Evolutionary conservation across 108 stramenopile species (phyloP), one percentile per base, ranked within the genome.

Genomic region (Mayamaea pseudoterrestris): DNA sequence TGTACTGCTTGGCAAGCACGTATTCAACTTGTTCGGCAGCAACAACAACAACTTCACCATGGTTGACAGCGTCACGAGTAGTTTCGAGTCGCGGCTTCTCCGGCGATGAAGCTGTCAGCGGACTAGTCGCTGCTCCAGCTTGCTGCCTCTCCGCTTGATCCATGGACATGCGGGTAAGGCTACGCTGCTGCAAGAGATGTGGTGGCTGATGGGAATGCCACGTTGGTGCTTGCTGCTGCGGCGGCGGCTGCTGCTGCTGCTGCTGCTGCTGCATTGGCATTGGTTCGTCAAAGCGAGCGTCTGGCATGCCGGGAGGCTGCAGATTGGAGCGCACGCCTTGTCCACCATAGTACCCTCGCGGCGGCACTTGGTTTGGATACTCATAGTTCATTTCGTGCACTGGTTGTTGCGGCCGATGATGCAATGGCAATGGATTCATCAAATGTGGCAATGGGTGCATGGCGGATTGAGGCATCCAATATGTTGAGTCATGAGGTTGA

Each of bases 1-100:
- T 74, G 73, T 62, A 80, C 31, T 69, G 55, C 36, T 73, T 74
- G 12, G 73, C 73, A 43, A 80, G 44, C 9, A 80, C 66, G 39
- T 69, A 80, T 18, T 47, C 45, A 1, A 75, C 69, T 36, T 72
- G 59, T 36, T 35, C 54, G 13, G 16, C 47, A 35, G 24, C 30
- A n/a, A n/a, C 7, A 16, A 42, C 8, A 11, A 11, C 12, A 16
- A 42, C 8, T 42, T 16, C 17, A 16, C 41, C 12, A 42, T 12
- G 14, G 41, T 8, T 8, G 7, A 7, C 41, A 16, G 41, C 32
- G 11, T 34, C 32, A 12, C 32, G 11, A 34, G 8, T 12, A 8
- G 32, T 11, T 22, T 22, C 45, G 25, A 46, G 17, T 21, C 23
- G 21, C 26, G 23, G n/a, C 9, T 6, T 46, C 26, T 5, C n/a